Conservation (phyloP, 805 yeast genomes). For the Danielozyma ontarioensis region DNA sequence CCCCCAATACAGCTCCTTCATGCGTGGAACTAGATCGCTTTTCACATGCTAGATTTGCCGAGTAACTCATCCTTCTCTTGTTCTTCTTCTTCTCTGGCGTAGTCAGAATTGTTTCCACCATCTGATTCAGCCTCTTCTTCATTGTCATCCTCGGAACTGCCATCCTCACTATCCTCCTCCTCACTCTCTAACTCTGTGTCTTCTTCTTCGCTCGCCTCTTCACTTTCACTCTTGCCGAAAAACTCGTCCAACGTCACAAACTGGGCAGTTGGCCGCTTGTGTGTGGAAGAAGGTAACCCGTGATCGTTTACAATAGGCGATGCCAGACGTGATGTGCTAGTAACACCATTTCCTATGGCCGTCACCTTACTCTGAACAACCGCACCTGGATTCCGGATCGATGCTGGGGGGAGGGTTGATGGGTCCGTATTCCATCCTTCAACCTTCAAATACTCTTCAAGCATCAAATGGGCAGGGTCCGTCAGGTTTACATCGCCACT, state of each 20-base stretch:
- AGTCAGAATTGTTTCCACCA: conserved; percentile 14
- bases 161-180: conserved; percentile 25
- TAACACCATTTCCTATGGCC: conserved; percentile 6
- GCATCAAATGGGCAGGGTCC: not conserved
- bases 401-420: conserved; percentile 20
- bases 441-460: conserved; percentile 19
- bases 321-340: conserved; percentile 5
- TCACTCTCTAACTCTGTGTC: conserved; percentile 18
- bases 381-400: conserved; percentile 24
- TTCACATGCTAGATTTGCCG: too few relatives aligned
- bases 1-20: too few relatives aligned
- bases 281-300: conserved; percentile 2
- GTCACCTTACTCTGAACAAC: conserved; percentile 10
- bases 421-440: conserved; percentile 43
- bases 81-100: too few relatives aligned
- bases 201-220: conserved; percentile 24
- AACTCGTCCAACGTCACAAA: conserved; percentile 86
- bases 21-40: too few relatives aligned
- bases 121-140: conserved; percentile 25
- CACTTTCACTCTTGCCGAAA: too few relatives aligned
- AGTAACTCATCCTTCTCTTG: too few relatives aligned
- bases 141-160: conserved; percentile 23
- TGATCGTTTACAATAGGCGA: conserved; percentile 1
- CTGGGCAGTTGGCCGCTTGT: conserved; percentile 9
- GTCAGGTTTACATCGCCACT: not conserved